These are phyloP conservation scores for Austroboletus festivus DNA, from an alignment of 768 basidiomycete genomes.

Conservation along the genomic window DNA sequence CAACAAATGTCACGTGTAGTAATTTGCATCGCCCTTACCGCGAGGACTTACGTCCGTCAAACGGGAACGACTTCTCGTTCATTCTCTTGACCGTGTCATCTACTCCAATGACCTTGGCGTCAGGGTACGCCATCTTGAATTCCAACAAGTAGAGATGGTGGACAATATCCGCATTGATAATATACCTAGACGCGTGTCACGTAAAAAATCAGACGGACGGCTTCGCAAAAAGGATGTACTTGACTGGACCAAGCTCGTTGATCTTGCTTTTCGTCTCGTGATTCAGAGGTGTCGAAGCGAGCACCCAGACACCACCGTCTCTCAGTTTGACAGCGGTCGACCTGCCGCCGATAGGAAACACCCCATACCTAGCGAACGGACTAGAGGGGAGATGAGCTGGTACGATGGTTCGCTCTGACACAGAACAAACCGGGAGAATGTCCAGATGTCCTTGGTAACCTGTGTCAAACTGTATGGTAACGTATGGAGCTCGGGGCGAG, in stretches of 20 bases:
- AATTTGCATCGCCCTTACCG: background rate
- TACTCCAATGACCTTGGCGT: conserved; percentile 70
- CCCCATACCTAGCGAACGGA: conserved; percentile 62
- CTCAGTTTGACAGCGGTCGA: conserved; percentile 75
- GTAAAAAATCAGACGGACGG: background rate
- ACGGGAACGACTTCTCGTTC: conserved; percentile 47
- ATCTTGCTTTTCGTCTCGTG: conserved; percentile 61
- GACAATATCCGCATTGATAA: conserved; percentile 54
- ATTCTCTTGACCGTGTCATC: conserved; percentile 51
- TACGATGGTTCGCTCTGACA: background rate
- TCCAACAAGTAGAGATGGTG: conserved; percentile 62
- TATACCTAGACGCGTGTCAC: conserved; percentile 39
- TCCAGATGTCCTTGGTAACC: conserved; percentile 58
- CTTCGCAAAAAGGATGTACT: conserved; percentile 33
- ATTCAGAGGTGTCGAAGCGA: conserved; percentile 76
- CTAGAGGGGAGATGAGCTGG: conserved; percentile 33
- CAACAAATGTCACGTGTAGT: background rate
- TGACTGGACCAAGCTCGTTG: conserved; percentile 64
- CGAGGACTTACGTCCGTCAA: conserved; percentile 67
- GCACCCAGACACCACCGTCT: conserved; percentile 71
- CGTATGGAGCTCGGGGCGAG: background rate
- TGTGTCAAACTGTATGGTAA: conserved; percentile 18
- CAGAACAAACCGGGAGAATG: conserved; percentile 53
- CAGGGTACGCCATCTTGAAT: conserved; percentile 67
- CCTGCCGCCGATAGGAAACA: conserved; percentile 77